Evolutionary conservation across 2,329 filamentous ascomycete species (phyloP), one percentile per base, ranked within the genome.

Genomic region (Aureobasidium sp.): DNA sequence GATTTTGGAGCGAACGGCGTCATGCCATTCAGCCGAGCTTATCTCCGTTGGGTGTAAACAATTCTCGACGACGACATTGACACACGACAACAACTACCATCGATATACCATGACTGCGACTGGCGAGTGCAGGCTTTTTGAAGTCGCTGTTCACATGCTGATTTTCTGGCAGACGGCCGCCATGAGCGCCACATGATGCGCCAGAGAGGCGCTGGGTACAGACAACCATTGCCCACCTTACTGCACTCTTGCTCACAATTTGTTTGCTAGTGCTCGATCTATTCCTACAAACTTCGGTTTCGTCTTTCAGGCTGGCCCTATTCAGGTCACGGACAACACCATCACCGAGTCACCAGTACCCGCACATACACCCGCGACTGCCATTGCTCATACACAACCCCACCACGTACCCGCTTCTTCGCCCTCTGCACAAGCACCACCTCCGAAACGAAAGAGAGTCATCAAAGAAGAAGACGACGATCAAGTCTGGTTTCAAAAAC

Each of bases 161-260:
- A 54, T 42, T 40, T n/a, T 22, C 29, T n/a, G 33, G 1, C 40
- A 62, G 60, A 45, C 14, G 59, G 35, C n/a, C 61, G 63, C 22
- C 56, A 61, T 48, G 63, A 62, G 47, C 61, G 62, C 37, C 64
- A 64, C 35, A 63, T 65, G 35, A 61, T 62, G 59, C 64, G 64
- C 49, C 62, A 64, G 29, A 40, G 64, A 47, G 64, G 64, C 22
- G 62, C 62, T 42, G 62, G 62, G 64, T 65, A 61, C 29, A 60
- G 42, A n/a, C 37, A 29, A 17, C 15, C n/a, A 2, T 4, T 7
- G 1, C 7, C 2, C 8, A 2, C 1, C 12, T n/a, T 15, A 12
- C 12, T 19, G 14, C 24, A 29, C n/a, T 2, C 8, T 7, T n/a
- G 14, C 47, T 48, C 7, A 60, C 31, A n/a, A 24, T 24, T 24